Evolutionary conservation across 306 rosid species (phyloP), one percentile per base, ranked within the genome.

Genomic region (Geum urbanum): DNA sequence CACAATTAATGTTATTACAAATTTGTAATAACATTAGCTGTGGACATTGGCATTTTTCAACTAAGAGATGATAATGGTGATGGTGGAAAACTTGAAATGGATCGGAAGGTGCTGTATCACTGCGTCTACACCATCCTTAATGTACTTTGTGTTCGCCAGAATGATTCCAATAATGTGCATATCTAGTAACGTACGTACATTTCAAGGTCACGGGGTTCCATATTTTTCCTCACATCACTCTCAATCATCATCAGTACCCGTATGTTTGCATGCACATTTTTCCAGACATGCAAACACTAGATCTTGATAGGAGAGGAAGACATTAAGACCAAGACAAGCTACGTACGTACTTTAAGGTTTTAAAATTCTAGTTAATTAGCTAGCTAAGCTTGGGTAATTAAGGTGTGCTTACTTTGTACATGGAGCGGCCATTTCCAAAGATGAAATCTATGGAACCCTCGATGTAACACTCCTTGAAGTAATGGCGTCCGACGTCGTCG

Each of bases 401-500:
- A 32, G 3, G 20, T 50, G 20, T 50, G 16, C 65, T 66, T 72
- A 89, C 97, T 84, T 92, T 92, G 81, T 89, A 92, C 87, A 92
- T 87, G 80, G 98, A 92, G 27, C 96, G 87, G 20, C 89, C 98
- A 74, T 92, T 92, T 1, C 98, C 98, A 41, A 92, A 92, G 45
- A 92, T 89, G 87, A 92, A 89, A 79, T 92, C 98, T 12, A 89
- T 89, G 70, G 98, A 89, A 0, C 98, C 98, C 48, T 92, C 84
- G 18, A 92, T 89, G 66, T 88, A 88, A 71, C 98, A 92, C 32
- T 92, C 89, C 83, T 89, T 92, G 89, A 92, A 92, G 80, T 92
- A 92, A 78, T 89, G 98, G 35, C 98, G 84, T 32, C 98, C 98
- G 0, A 91, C 92, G n/a, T 92, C 98, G 78, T 92, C 98, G 22